Percentiles rank a stretch among this genome's conserved stretches.
These are phyloP conservation scores for Cryptosporidium ryanae DNA, from an alignment of 169 alveolate species.

Conservation along the genomic window DNA sequence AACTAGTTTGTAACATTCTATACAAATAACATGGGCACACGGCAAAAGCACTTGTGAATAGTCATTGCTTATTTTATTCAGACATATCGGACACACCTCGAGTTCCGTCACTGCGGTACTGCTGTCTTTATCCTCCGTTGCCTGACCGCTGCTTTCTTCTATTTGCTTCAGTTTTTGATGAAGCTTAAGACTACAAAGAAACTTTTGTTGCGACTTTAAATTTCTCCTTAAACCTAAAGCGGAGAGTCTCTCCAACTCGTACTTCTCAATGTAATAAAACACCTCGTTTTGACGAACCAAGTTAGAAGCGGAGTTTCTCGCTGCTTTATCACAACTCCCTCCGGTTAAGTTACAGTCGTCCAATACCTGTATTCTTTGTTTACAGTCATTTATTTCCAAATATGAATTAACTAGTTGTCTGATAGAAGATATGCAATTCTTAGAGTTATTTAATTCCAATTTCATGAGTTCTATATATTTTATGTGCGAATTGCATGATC, in stretches of 20 bases:
- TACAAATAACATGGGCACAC: constrained; percentile 56
- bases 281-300: constrained; percentile 29
- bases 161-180: constrained; percentile 10
- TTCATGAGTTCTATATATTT: constrained; percentile 40
- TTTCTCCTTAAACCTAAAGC: constrained; percentile 14
- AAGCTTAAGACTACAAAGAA: constrained; percentile 23
- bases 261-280: constrained; percentile 6
- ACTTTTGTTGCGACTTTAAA: constrained; percentile 60
- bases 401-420: constrained; percentile 65
- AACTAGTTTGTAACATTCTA: constrained; percentile 47
- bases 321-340: neutral
- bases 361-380: constrained; percentile 48
- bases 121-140: neutral
- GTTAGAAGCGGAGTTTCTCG: neutral
- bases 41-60: constrained; percentile 52
- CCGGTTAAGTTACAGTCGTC: neutral
- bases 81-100: constrained; percentile 57
- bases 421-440: constrained; percentile 16
- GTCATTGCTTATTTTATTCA: neutral
- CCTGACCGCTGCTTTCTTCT: neutral
- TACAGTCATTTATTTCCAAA: constrained; percentile 58
- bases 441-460: constrained; percentile 5
- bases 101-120: neutral
- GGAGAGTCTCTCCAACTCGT: constrained; percentile 37
- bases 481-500: constrained; percentile 9